These are phyloP conservation scores for Cryptococcus sp. DNA, from an alignment of 1,284 basidiomycete genomes.

Conservation along the genomic window DNA sequence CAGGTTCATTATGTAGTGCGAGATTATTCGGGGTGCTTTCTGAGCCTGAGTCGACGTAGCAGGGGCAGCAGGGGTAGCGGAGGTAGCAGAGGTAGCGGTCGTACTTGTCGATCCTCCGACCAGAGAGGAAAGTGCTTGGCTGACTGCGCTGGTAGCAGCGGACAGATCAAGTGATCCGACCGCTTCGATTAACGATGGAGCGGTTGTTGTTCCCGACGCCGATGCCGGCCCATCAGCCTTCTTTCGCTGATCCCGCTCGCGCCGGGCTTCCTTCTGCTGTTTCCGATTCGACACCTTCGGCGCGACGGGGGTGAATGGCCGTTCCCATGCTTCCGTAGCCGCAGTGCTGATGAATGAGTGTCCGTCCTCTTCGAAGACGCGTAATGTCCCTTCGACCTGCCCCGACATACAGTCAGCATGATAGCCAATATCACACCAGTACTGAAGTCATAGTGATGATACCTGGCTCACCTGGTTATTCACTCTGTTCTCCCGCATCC, in stretches of 20 bases:
- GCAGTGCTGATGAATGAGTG: slow-evolving; percentile 72
- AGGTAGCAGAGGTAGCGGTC: no score
- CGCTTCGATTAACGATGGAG: not conserved
- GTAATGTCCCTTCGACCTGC: slow-evolving; percentile 69
- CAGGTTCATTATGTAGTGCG: slow-evolving; percentile 96
- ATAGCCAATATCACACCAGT: not conserved
- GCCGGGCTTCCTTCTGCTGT: slow-evolving; percentile 33
- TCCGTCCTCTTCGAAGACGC: slow-evolving; percentile 78
- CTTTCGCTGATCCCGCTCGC: slow-evolving; percentile 12
- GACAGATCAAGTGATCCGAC: no score
- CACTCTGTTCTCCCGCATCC: slow-evolving; percentile 70
- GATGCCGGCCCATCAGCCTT: not conserved
- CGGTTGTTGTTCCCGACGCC: not conserved
- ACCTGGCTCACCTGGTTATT: slow-evolving; percentile 65
- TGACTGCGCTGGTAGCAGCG: no score
- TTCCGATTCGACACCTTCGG: slow-evolving; percentile 17
- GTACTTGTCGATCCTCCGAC: no score
- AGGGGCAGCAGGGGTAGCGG: no score
- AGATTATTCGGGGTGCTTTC: slow-evolving; percentile 58
- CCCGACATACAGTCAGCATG: slow-evolving; percentile 1
- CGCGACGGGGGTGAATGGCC: slow-evolving; percentile 63
- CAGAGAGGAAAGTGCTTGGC: no score
- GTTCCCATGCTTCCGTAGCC: slow-evolving; percentile 60
- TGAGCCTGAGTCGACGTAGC: no score
- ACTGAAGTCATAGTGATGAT: no score